Evolutionary conservation across 768 basidiomycete species (phyloP), one percentile per base, ranked within the genome.

Genomic region (Pleurotus cornucopiae): DNA sequence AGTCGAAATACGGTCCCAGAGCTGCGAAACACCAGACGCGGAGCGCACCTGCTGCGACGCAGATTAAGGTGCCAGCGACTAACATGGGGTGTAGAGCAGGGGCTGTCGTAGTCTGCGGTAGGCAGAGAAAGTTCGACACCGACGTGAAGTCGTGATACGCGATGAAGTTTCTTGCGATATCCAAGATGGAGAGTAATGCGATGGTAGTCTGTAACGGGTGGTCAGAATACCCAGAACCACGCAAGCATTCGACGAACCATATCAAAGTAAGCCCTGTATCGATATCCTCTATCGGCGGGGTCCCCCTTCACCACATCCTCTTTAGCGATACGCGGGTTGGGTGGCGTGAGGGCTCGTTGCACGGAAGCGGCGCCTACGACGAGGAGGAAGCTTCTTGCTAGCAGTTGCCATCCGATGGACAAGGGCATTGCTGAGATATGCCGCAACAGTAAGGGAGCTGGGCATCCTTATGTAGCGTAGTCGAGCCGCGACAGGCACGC

Each of bases 1-100:
- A 62, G 20, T 56, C 60, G 58, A 58, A 67, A 34, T 45, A 53
- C 25, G 46, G 43, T 3, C 55, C 61, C 3, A 59, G 44, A n/a
- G 41, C 48, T 12, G 20, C 38, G 49, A 58, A 63, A 45, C 64
- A 62, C 23, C 46, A 49, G 16, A 56, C 14, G 6, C 55, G 16
- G 20, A 23, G 14, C 6, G 26, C 48, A 11, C 48, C 30, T 30
- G 48, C 21, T 30, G 37, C 26, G 6, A 38, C 26, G 21, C 25
- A 25, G 1, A 34, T 20, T 7, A 49, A 9, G 26, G 30, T 20
- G 25, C 48, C 48, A 16, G 37, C 41, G 14, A 44, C 14, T 1
- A 44, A 13, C 20, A 16, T 44, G 6, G 41, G 41, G 7, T 44
- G 41, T 6, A 44, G 41, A 21, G 41, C n/a, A 21, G 41, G n/a